A percentile compares a stretch with the other conserved stretches of the same genome.
phyloP scores from a whole-genome alignment of 345 rosid genomes.

The Eucalyptus guilfoylei region DNA sequence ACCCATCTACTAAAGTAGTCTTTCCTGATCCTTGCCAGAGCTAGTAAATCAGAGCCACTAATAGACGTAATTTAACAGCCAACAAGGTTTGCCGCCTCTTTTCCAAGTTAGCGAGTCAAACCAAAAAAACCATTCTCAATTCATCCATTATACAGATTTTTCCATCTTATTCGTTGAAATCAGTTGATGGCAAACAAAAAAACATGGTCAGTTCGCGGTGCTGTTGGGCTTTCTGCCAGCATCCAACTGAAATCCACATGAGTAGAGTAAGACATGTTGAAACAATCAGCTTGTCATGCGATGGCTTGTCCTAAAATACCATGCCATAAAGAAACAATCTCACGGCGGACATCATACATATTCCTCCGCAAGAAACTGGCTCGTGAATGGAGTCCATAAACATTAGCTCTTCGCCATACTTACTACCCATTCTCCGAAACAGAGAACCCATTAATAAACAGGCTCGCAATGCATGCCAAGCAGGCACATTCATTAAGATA shows the following conservation, averaged over 20 bases:
- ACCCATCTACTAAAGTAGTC: background rate
- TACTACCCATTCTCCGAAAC: background rate
- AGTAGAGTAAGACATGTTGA: background rate
- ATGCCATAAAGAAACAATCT: background rate
- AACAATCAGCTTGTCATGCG: background rate
- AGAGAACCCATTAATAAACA: background rate
- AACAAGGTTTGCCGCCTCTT: background rate
- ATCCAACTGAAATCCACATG: background rate
- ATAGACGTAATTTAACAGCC: background rate
- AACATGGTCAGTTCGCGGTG: background rate
- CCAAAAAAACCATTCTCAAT: background rate
- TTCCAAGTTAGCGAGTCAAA: background rate
- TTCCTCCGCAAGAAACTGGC: background rate
- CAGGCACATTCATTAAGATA: background rate
- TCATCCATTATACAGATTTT: background rate
- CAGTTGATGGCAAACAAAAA: background rate
- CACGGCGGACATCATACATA: background rate
- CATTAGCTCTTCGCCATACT: background rate
- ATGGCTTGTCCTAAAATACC: background rate
- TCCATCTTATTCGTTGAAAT: background rate
- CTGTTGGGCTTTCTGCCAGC: background rate
- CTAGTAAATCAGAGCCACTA: background rate
- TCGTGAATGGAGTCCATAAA: background rate
- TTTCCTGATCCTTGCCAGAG: background rate
- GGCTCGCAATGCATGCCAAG: background rate